Base-by-base conservation (phyloP, 495 filamentous ascomycete species). In the Astrocystis sublimbata region DNA sequence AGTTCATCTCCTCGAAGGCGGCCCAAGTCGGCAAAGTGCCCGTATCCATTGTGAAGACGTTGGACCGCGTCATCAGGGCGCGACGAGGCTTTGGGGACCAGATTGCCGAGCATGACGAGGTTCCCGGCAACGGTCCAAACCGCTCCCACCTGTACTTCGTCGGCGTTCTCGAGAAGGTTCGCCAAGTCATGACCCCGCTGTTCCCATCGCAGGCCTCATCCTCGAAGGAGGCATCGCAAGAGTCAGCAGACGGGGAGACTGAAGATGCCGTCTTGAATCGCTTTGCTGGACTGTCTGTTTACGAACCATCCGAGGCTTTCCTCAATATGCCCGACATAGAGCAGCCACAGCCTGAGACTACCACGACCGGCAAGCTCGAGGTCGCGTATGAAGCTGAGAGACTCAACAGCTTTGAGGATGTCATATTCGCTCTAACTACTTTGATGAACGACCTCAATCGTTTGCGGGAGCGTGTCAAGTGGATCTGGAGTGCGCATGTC, bases 251-350 rank as follows among this genome's bases (percentile, higher is more conserved):
- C n/a, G n/a, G n/a, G n/a, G n/a, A n/a, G n/a, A 38, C 38, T 7
- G 49, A 54, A 5, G 56, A 55, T 13, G 62, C 60, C 2, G 15
- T 68, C 3, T 38, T 19, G 19, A 78, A 75, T 60, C 65, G 62
- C 31, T 76, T 81, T 40, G 66, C 64, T 6, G 51, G 43, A 2
- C 49, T 79, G 9, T 51, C 65, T 1, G 56, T 79, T 15, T 64
- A 78, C 38, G 76, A 80, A 31, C 70, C 75, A 2, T 78, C 75
- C 0, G 63, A 74, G 15, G 68, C 66, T 0, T 77, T 78, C 61
- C 61, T 76, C 28, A 54, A 69, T 31, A 68, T 76, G 0, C 72
- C 71, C 0, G 65, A 67, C n/a, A 35, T 67, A 2, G 61, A 72
- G 31, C 66, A 58, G 40, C 63, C 67, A 6, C n/a, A n/a, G n/a